phyloP scores from a whole-genome alignment of 106 monocot genomes.

The Triglochin maritima region DNA sequence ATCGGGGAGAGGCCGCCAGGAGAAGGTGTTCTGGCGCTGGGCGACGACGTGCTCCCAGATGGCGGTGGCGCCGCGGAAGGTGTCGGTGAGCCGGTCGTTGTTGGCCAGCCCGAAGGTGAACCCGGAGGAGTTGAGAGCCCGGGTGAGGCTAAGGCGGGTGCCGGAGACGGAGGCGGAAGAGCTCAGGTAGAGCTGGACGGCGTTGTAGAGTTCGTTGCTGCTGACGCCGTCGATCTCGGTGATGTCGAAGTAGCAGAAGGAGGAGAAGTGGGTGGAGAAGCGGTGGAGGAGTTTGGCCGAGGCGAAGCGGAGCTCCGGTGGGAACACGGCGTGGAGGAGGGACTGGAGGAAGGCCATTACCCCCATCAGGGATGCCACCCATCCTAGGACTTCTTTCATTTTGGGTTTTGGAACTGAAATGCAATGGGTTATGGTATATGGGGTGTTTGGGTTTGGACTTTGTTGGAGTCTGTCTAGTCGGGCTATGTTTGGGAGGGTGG shows the following conservation, averaged over 20 bases:
- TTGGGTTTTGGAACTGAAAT: too few species aligned
- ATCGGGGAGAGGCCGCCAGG: slow-evolving; percentile 74
- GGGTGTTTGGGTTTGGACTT: not conserved
- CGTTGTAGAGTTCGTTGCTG: slow-evolving; percentile 88
- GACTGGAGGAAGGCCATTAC: slow-evolving; percentile 54
- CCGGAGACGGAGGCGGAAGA: slow-evolving; percentile 39
- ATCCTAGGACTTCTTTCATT: slow-evolving; percentile 66
- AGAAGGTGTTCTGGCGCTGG: slow-evolving; percentile 51
- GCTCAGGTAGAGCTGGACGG: slow-evolving; percentile 80
- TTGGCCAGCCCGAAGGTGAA: slow-evolving; percentile 70
- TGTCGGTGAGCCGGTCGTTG: slow-evolving; percentile 68
- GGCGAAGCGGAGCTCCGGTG: slow-evolving; percentile 44
- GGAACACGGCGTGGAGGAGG: slow-evolving; percentile 43
- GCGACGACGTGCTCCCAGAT: slow-evolving; percentile 77
- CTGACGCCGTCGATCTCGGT: slow-evolving; percentile 70
- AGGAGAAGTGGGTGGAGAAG: slow-evolving; percentile 37
- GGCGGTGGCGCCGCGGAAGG: slow-evolving; percentile 38
- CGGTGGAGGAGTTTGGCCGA: slow-evolving; percentile 26
- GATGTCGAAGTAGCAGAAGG: slow-evolving; percentile 81
- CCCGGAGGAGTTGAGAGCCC: slow-evolving; percentile 62
- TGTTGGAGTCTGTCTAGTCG: too few species aligned
- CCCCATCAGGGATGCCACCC: slow-evolving; percentile 52
- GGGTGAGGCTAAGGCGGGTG: slow-evolving; percentile 46
- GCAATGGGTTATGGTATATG: too few species aligned
- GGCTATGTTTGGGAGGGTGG: too few species aligned